These are phyloP conservation scores for Endoconidiophora laricicola DNA, from an alignment of 2,329 filamentous ascomycete genomes.

Conservation along the genomic window DNA sequence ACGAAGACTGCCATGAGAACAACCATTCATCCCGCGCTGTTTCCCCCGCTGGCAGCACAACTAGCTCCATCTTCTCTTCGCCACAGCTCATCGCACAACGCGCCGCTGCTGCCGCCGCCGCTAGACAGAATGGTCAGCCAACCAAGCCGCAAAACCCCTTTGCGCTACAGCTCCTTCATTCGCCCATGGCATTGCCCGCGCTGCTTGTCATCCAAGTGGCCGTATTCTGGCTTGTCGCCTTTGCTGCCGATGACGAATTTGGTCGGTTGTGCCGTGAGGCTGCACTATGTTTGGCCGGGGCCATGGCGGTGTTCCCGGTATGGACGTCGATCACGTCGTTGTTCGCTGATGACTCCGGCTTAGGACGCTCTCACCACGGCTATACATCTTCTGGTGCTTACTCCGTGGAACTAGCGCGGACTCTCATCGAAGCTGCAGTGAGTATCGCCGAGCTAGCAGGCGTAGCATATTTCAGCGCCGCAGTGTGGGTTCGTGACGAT, in stretches of 20 bases:
- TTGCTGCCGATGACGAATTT: conserved; percentile 6
- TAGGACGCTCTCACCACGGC: too few relatives aligned
- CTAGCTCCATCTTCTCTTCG: conserved; percentile 8
- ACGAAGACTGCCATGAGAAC: conserved; percentile 2
- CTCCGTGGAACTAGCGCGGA: neutral
- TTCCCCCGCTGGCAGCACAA: conserved; percentile 6
- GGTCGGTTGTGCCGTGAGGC: conserved; percentile 8
- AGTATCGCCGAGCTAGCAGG: conserved; percentile 8
- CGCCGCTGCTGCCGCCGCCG: neutral
- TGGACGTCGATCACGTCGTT: conserved; percentile 10
- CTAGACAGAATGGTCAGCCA: neutral
- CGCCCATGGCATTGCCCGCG: conserved; percentile 8
- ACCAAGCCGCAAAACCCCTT: conserved; percentile 1
- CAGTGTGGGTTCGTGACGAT: conserved; percentile 10
- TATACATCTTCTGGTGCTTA: neutral
- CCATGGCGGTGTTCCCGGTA: conserved; percentile 10
- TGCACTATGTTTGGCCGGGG: conserved; percentile 7
- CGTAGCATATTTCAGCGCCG: conserved; percentile 9
- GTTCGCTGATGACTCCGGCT: neutral
- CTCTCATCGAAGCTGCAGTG: neutral
- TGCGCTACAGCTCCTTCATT: conserved; percentile 9
- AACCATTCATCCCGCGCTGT: neutral
- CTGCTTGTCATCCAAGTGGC: conserved; percentile 6
- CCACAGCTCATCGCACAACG: conserved; percentile 7
- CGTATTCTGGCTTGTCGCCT: conserved; percentile 4